These are phyloP conservation scores for Pyropia haitanensis DNA, from an alignment of 23 red algal species.

Conservation along the genomic window DNA sequence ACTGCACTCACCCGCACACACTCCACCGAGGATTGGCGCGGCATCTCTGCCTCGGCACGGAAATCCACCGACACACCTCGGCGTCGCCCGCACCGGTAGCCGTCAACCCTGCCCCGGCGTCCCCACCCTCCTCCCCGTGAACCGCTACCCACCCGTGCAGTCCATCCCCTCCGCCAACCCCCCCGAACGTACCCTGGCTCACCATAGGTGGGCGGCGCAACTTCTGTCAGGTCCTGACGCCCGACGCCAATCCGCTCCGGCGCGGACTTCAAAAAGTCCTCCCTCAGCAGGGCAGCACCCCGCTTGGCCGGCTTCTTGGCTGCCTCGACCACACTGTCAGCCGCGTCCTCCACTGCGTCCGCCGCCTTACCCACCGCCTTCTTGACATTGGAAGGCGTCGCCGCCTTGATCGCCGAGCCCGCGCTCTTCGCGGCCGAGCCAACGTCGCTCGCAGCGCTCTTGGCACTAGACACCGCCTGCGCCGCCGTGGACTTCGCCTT, in stretches of 20 bases:
- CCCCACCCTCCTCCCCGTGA: no score
- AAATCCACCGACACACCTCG: no score
- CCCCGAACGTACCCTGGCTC: constrained; percentile 27
- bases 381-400: neutral
- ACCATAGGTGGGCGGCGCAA: constrained; percentile 26
- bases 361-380: neutral
- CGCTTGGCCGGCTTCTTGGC: constrained; percentile 9
- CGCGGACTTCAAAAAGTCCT: constrained; percentile 51
- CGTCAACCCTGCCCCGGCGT: no score
- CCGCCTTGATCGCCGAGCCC: neutral
- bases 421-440: neutral
- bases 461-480: neutral
- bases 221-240: constrained; percentile 27
- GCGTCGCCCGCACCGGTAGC: no score
- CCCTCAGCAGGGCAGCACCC: constrained; percentile 34
- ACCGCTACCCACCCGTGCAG: no score
- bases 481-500: neutral
- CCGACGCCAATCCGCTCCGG: constrained; percentile 60
- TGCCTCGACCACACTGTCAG: neutral
- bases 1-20: no score
- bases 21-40: no score
- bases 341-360: neutral
- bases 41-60: no score
- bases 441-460: neutral
- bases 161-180: no score